phyloP scores from a whole-genome alignment of 1,284 basidiomycete species.

The Sanghuangporus weigelae region DNA sequence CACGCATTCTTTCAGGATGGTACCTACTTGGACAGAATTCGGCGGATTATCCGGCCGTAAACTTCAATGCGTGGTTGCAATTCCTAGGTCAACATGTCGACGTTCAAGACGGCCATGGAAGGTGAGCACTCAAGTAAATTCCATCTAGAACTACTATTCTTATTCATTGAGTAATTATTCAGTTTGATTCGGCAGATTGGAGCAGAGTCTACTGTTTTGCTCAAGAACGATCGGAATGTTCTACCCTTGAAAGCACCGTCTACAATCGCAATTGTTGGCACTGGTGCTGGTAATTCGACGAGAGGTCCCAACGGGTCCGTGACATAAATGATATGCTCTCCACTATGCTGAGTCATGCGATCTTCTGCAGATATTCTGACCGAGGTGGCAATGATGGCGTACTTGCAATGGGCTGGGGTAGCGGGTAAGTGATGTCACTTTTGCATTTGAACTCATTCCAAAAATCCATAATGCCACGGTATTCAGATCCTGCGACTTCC shows the following conservation, averaged over 20 bases:
- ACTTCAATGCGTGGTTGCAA: constrained; percentile 46
- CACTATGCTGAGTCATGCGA: neutral
- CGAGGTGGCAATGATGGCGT: constrained; percentile 26
- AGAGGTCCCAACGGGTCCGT: constrained; percentile 35
- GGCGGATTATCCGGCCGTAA: constrained; percentile 46
- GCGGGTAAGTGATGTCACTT: constrained; percentile 31
- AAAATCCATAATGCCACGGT: neutral
- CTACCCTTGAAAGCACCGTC: constrained; percentile 43
- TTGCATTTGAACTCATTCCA: neutral
- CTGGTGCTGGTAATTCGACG: constrained; percentile 36
- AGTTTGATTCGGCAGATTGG: constrained; percentile 62
- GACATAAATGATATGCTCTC: constrained; percentile 7
- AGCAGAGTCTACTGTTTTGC: constrained; percentile 63
- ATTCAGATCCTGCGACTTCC: constrained; percentile 28
- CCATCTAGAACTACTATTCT: neutral
- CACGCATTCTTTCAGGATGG: constrained; percentile 56
- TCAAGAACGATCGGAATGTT: constrained; percentile 62
- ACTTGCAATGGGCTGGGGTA: constrained; percentile 58
- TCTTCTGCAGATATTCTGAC: constrained; percentile 11
- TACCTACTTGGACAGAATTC: constrained; percentile 32
- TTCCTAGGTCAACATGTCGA: constrained; percentile 47
- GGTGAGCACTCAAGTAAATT: constrained; percentile 25
- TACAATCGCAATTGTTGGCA: constrained; percentile 39
- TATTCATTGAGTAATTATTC: neutral
- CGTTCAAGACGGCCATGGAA: constrained; percentile 51